These are phyloP conservation scores for Fusarium verrucosum DNA, from an alignment of 2,329 filamentous ascomycete species.

Conservation along the genomic window DNA sequence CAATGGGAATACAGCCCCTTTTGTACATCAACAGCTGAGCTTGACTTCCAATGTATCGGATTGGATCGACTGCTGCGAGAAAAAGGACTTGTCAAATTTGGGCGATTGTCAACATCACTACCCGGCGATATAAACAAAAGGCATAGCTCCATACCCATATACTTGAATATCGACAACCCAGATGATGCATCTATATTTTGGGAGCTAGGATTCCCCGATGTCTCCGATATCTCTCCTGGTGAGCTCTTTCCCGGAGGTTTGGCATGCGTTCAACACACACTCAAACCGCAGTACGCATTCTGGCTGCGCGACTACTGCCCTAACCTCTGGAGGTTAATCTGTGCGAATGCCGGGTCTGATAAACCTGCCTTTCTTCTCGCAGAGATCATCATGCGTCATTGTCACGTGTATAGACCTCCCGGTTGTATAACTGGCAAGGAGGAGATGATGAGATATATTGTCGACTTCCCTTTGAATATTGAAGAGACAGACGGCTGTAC, in stretches of 20 bases:
- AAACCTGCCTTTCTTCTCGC: background rate
- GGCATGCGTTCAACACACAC: no score
- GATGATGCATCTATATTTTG: background rate
- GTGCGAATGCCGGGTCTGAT: background rate
- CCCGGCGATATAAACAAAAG: rapidly evolving
- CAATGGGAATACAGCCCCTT: rapidly evolving
- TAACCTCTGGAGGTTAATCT: background rate
- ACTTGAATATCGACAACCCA: rapidly evolving
- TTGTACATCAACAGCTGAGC: background rate
- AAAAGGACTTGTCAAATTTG: rapidly evolving
- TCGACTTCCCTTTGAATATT: rapidly evolving
- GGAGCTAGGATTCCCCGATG: background rate
- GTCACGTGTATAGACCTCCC: no score
- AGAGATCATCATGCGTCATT: background rate
- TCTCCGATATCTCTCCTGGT: no score
- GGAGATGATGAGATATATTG: background rate
- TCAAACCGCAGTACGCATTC: background rate
- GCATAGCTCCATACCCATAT: background rate
- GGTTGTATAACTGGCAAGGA: rapidly evolving
- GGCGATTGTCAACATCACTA: background rate
- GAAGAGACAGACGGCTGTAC: background rate
- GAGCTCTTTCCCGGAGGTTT: no score
- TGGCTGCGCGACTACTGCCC: background rate
- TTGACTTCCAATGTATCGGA: background rate
- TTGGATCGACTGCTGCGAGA: background rate